Conservation (phyloP, 768 basidiomycete genomes). For the Collybia sp. region DNA sequence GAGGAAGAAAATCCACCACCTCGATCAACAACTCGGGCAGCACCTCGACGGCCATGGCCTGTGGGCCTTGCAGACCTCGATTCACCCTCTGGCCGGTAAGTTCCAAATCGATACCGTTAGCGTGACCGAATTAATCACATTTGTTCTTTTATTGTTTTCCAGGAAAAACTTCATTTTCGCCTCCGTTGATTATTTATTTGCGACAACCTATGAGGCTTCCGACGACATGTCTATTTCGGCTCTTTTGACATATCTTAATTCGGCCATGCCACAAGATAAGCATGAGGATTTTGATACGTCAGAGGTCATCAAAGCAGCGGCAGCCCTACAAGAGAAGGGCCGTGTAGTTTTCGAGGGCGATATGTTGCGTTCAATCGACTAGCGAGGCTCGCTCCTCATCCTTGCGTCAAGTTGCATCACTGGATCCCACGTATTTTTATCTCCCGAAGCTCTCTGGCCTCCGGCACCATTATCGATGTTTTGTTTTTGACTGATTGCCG, state of each 20-base stretch:
- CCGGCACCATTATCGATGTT: too few species aligned
- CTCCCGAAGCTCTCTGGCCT: too few species aligned
- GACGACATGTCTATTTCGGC: constrained; percentile 71
- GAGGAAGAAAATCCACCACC: constrained; percentile 15
- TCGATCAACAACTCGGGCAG: constrained; percentile 2
- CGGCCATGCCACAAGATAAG: constrained; percentile 73
- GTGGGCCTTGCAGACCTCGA: constrained; percentile 55
- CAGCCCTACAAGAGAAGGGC: constrained; percentile 39
- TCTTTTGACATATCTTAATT: constrained; percentile 67
- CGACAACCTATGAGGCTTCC: constrained; percentile 57
- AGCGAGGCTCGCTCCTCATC: too few species aligned
- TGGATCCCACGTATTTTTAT: too few species aligned
- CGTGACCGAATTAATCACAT: background rate
- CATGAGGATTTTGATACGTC: constrained; percentile 79
- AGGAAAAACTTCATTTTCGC: constrained; percentile 58
- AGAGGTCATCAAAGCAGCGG: constrained; percentile 56
- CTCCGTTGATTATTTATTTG: constrained; percentile 62
- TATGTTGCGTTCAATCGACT: constrained; percentile 26
- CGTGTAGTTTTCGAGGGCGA: constrained; percentile 51
- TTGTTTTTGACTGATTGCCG: too few species aligned
- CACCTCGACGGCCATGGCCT: constrained; percentile 20
- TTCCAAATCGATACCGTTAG: constrained; percentile 8
- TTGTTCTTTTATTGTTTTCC: constrained; percentile 5
- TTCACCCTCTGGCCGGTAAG: constrained; percentile 57
- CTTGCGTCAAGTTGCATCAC: too few species aligned